A percentile compares a stretch with the other conserved stretches of the same genome.
Evolutionary conservation across 306 rosid species (phyloP).

Genomic region (Lathyrus sativus): DNA sequence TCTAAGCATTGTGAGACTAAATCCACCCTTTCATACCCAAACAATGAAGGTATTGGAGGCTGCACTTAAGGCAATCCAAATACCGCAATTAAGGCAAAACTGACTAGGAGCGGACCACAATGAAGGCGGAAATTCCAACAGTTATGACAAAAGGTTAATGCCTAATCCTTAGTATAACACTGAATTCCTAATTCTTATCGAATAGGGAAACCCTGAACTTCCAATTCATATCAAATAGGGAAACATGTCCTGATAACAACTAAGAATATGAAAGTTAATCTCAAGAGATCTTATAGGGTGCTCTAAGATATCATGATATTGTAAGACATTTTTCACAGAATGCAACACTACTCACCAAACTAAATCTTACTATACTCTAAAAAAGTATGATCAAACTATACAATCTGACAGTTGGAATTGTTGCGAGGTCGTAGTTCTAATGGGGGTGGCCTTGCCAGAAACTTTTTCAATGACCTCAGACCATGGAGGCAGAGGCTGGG

Average conservation of each 20-base stretch:
- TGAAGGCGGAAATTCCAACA: too few relatives aligned
- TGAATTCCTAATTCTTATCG: too few relatives aligned
- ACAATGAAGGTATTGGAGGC: too few relatives aligned
- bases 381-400: background rate
- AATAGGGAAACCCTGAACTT: background rate
- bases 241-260: slow-evolving; percentile 7
- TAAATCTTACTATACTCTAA: background rate
- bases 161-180: background rate
- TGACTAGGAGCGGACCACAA: too few relatives aligned
- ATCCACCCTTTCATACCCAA: too few relatives aligned
- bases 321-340: background rate
- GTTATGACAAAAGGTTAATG: slow-evolving; percentile 4
- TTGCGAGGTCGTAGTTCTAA: background rate
- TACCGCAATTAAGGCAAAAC: too few relatives aligned
- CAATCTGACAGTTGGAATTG: background rate
- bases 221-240: background rate
- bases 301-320: background rate
- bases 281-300: background rate
- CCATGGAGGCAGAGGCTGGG: background rate
- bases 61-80: too few relatives aligned
- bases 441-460: background rate
- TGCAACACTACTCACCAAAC: background rate
- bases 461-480: background rate
- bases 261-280: background rate
- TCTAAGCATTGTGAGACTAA: too few relatives aligned